Evolutionary conservation across 495 filamentous ascomycete species (phyloP), one percentile per base, ranked within the genome.

Genomic region (Neurospora tetrasperma): DNA sequence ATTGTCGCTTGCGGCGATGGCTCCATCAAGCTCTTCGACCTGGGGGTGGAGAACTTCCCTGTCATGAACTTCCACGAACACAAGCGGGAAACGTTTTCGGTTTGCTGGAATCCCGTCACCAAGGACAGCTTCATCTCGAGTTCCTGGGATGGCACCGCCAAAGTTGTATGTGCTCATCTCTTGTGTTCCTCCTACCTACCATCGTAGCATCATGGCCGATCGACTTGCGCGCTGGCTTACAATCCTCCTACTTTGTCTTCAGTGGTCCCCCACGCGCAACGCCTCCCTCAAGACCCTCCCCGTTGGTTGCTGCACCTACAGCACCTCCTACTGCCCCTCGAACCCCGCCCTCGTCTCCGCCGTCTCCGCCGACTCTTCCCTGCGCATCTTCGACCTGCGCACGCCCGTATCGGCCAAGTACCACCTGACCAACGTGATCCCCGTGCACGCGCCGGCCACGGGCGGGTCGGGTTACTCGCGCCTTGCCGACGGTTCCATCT

Each of bases 121-220:
- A 99, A 98, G 79, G 91, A 94, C 75, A 90, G 89, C 6, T 98
- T 99, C 78, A 88, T 92, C 71, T 94, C 93, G 18, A 90, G 88
- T 71, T 94, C 91, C 35, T 99, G 96, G 96, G 96, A 98, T 79
- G 95, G 95, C 69, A 95, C 92, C 9, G 87, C 98, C 44, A 97
- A 97, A 80, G 86, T 99, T 73, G 89, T 89, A 83, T 42, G 84
- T 80, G 23, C n/a, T 39, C 23, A 11, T 59, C 7, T 9, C 43
- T 20, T 18, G 9, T 46, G 43, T 46, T 46, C 14, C 42, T 31
- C 31, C 72, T 66, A 43, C 72, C 38, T 20, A 40, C 6, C 42
- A 18, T 72, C n/a, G n/a, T 0, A 39, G 27, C 42, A 10, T 12
- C 41, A 46, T 43, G 23, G 23, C 31, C 31, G 12, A 27, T 31